Percentiles rank a stretch among this genome's conserved stretches.
These are phyloP conservation scores for Silene noctiflora DNA, from an alignment of 179 eudicot genomes.

Conservation along the genomic window DNA sequence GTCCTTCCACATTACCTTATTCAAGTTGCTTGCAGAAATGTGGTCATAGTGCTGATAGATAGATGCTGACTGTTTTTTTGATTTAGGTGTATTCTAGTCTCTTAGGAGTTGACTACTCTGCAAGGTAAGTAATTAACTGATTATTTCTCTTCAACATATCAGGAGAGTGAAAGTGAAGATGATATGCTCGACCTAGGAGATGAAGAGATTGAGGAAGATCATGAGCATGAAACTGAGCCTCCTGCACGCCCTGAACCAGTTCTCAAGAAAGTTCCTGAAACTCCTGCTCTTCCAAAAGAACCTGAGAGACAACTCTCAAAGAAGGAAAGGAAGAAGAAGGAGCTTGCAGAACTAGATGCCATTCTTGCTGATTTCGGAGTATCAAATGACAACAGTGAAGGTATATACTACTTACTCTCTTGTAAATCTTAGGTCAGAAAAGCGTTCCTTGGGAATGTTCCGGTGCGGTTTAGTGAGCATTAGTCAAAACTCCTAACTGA, in stretches of 20 bases:
- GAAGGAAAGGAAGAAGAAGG: slow-evolving; percentile 77
- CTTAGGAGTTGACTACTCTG: neutral
- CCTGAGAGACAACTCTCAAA: slow-evolving; percentile 74
- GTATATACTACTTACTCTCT: slow-evolving; percentile 20
- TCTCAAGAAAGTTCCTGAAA: slow-evolving; percentile 48
- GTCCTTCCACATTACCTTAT: neutral
- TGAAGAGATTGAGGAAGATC: slow-evolving; percentile 70
- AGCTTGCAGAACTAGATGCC: slow-evolving; percentile 82
- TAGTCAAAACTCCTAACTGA: neutral
- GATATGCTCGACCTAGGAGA: slow-evolving; percentile 65
- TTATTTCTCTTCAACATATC: slow-evolving; percentile 9
- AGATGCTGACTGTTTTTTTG: neutral
- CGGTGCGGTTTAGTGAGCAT: neutral
- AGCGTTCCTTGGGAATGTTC: neutral
- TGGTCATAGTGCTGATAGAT: neutral
- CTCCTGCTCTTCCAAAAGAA: slow-evolving; percentile 54
- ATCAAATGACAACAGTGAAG: slow-evolving; percentile 44
- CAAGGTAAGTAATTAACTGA: slow-evolving; percentile 1
- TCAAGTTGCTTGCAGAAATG: neutral
- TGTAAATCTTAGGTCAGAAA: neutral
- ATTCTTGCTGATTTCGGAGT: slow-evolving; percentile 71
- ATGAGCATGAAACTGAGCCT: slow-evolving; percentile 56
- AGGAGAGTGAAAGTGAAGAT: slow-evolving; percentile 90
- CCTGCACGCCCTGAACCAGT: slow-evolving; percentile 46
- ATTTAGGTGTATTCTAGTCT: neutral